Evolutionary conservation across 768 basidiomycete species (phyloP), one percentile per base, ranked within the genome.

Genomic region (Pholiota conissans): DNA sequence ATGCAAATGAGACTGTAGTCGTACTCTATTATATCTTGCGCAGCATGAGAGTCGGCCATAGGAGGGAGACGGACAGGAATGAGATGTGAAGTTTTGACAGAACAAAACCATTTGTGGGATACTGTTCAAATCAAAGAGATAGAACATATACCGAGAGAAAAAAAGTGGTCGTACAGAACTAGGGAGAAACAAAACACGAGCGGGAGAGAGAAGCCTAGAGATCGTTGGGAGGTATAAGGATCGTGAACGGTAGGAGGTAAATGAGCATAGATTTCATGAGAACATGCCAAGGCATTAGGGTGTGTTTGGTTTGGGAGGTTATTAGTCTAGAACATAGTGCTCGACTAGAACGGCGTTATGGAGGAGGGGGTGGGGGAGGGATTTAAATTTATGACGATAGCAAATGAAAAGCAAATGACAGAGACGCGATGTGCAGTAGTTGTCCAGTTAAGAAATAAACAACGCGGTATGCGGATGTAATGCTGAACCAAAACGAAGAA

Each of bases 371-470:
- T 35, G 50, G 28, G 51, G 32, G 37, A 18, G 34, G 16, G 55
- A 29, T 52, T 52, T 27, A 34, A 59, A 32, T 24, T 40, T 40
- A 57, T 60, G 62, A 63, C 65, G 66, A 69, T 61, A 69, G 68
- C 68, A 69, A 63, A 65, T 64, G 58, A 64, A 66, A 66, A 69
- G 65, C 65, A 61, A 60, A 52, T 62, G 62, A 61, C 52, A 68
- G 53, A 67, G 50, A 61, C 52, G 63, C 61, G 59, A 62, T 59
- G 64, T 63, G 53, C 49, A 60, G 57, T 60, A 62, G 59, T 52
- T 57, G 59, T 60, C 60, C 59, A 46, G 58, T 40, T 59, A 61
- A 64, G 53, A 61, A 57, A 52, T 49, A 61, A 59, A 60, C 54
- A 64, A 57, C 52, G 52, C 51, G 49, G 60, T 50, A 57, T 63